phyloP scores from a whole-genome alignment of 106 monocot species.

The Gastrodia elata region DNA sequence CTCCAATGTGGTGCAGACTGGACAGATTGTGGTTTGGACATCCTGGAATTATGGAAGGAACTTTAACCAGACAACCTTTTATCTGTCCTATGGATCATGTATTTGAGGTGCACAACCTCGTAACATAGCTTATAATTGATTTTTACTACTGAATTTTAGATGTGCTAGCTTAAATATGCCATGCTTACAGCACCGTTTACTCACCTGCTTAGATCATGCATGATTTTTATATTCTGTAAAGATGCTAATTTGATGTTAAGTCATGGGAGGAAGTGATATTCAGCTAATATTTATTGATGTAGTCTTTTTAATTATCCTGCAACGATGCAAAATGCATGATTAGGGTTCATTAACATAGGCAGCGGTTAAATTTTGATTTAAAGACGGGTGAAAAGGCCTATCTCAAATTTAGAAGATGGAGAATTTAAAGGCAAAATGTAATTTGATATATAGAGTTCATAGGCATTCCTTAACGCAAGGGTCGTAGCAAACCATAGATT shows the following conservation, averaged over 20 bases:
- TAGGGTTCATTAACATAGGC: background rate
- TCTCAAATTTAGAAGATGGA: too few species aligned
- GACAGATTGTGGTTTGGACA: slow-evolving; percentile 96
- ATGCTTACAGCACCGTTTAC: background rate
- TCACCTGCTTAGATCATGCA: background rate
- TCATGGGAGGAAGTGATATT: background rate
- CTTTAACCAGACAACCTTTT: slow-evolving; percentile 90
- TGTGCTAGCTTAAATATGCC: background rate
- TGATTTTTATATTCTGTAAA: background rate
- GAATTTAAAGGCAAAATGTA: too few species aligned
- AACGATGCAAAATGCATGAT: slow-evolving; percentile 2
- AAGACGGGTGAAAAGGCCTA: too few species aligned
- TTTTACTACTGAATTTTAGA: background rate
- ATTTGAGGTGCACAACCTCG: slow-evolving; percentile 57
- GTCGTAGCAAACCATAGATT: background rate
- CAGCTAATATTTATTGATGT: background rate
- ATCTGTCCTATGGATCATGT: slow-evolving; percentile 93
- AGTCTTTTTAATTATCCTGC: background rate
- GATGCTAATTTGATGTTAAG: background rate
- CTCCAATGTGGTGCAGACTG: slow-evolving; percentile 94
- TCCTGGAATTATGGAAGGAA: slow-evolving; percentile 79
- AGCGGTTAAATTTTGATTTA: too few species aligned
- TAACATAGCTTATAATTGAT: background rate
- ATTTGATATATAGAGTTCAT: too few species aligned
- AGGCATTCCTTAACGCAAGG: too few species aligned